phyloP scores from a whole-genome alignment of 2,329 filamentous ascomycete species.

The Fusarium luffae region DNA sequence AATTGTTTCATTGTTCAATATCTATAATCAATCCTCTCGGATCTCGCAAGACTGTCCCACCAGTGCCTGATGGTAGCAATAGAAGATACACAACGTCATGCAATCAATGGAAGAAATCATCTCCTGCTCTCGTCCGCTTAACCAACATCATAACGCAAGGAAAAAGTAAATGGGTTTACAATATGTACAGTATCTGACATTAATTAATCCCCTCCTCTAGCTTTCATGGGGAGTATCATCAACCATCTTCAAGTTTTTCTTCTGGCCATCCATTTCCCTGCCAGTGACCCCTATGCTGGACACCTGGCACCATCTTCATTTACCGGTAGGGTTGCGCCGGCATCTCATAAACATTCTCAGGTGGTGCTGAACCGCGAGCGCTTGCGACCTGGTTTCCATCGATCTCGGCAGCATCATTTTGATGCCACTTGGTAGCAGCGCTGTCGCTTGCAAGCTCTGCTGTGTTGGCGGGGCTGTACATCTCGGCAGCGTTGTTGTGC shows the following conservation, averaged over 20 bases:
- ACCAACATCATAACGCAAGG: conserved; percentile 35
- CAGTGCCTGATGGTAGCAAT: conserved; percentile 1
- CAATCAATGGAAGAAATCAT: conserved; percentile 17
- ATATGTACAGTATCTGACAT: conserved; percentile 48
- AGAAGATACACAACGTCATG: conserved; percentile 21
- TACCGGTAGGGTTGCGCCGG: conserved; percentile 53
- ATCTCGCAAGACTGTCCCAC: conserved; percentile 17
- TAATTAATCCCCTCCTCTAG: conserved; percentile 40
- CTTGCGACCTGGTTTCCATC: conserved; percentile 51
- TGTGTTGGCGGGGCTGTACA: conserved; percentile 41
- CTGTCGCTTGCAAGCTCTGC: conserved; percentile 51
- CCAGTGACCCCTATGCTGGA: not conserved
- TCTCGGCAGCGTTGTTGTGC: conserved; percentile 40
- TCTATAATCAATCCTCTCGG: conserved; percentile 19
- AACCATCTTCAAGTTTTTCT: conserved; percentile 27
- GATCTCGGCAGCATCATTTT: conserved; percentile 53
- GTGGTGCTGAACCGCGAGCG: conserved; percentile 38
- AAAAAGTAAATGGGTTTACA: conserved; percentile 40
- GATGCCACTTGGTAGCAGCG: conserved; percentile 50
- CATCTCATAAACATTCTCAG: conserved; percentile 58
- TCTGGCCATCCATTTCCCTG: conserved; percentile 12
- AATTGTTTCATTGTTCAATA: not conserved
- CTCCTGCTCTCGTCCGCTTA: conserved; percentile 29
- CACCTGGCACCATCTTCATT: conserved; percentile 11
- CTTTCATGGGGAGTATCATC: conserved; percentile 27